These are phyloP conservation scores for Epichloe brachyelytri DNA, from an alignment of 2,329 filamentous ascomycete species.

Conservation along the genomic window DNA sequence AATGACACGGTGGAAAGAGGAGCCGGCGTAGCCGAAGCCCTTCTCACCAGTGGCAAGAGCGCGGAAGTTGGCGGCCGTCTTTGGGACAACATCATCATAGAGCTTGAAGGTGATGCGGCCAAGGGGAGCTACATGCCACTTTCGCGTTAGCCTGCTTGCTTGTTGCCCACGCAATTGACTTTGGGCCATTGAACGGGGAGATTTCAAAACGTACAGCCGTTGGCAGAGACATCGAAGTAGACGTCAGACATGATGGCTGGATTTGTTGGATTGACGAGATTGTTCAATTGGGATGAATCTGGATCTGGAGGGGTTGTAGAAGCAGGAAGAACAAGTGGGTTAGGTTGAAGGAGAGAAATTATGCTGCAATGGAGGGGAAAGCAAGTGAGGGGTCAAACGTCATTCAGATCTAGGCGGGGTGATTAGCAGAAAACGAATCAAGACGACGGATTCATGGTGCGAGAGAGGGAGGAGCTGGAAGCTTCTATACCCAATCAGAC, in stretches of 20 bases:
- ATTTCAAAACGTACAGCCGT: slow-evolving; percentile 6
- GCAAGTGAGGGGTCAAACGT: slow-evolving; percentile 6
- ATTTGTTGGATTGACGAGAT: background rate
- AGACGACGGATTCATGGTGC: background rate
- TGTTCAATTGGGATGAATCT: background rate
- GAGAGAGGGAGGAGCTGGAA: background rate
- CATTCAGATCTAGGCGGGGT: slow-evolving; percentile 4
- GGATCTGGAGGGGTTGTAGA: background rate
- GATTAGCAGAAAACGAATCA: background rate
- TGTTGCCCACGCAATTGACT: background rate
- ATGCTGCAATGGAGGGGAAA: background rate
- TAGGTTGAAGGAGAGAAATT: background rate
- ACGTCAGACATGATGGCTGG: slow-evolving; percentile 5
- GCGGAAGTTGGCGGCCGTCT: slow-evolving; percentile 76
- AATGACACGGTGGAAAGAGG: slow-evolving; percentile 86
- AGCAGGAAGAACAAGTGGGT: background rate
- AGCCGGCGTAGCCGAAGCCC: slow-evolving; percentile 72
- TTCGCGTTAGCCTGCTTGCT: background rate
- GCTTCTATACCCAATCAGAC: slow-evolving; percentile 4
- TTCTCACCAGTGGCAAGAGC: slow-evolving; percentile 70
- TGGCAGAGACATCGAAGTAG: slow-evolving; percentile 8
- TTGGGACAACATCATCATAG: slow-evolving; percentile 75
- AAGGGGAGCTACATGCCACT: slow-evolving; percentile 1
- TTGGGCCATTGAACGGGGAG: background rate
- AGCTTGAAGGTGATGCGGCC: slow-evolving; percentile 85